phyloP scores from a whole-genome alignment of 176 grass and related monocot species.

The Aegilops bicornis region DNA sequence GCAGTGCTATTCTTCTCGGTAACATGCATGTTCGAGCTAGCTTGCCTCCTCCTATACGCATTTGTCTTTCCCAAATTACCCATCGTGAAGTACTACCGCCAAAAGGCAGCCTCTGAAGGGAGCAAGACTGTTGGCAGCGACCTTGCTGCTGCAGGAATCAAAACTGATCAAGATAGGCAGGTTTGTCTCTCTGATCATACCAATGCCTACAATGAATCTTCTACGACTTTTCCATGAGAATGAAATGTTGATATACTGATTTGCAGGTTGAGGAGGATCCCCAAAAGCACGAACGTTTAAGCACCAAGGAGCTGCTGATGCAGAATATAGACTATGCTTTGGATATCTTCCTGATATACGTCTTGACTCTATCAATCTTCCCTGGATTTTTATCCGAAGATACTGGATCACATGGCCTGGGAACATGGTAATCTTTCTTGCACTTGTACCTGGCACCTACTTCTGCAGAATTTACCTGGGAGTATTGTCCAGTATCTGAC shows the following conservation, averaged over 20 bases:
- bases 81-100: conserved; percentile 73
- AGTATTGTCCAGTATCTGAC: neutral
- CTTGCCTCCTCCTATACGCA: conserved; percentile 68
- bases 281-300: conserved; percentile 56
- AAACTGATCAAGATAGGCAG: conserved; percentile 19
- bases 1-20: conserved; percentile 72
- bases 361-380: conserved; percentile 87
- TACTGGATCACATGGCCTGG: conserved; percentile 79
- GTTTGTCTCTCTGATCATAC: neutral
- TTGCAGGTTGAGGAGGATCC: conserved; percentile 77
- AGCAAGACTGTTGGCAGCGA: conserved; percentile 63
- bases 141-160: conserved; percentile 59
- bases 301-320: conserved; percentile 62
- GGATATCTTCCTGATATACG: conserved; percentile 75
- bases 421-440: conserved; percentile 42
- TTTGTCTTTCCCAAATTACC: conserved; percentile 85
- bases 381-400: conserved; percentile 95
- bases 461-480: neutral
- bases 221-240: neutral
- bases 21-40: conserved; percentile 62
- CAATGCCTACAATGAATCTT: neutral
- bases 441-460: neutral
- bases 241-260: neutral
- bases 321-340: conserved; percentile 73
- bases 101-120: conserved; percentile 66